Base-by-base conservation (phyloP, 2,329 filamentous ascomycete species). In the Colletotrichum liaoningense region DNA sequence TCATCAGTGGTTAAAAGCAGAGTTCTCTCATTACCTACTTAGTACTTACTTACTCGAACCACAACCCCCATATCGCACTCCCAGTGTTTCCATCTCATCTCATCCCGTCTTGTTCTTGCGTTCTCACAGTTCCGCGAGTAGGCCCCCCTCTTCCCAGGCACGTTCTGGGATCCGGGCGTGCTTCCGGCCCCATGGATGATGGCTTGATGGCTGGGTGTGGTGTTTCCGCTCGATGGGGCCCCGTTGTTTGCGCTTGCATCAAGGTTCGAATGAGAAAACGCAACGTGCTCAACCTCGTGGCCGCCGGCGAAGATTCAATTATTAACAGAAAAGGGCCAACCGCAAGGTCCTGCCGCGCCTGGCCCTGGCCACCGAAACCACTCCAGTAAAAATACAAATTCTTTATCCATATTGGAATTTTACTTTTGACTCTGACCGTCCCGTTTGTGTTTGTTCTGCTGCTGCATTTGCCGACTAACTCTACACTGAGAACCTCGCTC, bases 221-320 rank as follows among this genome's bases (percentile, higher is more conserved):
- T 63, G 65, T 69, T 72, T 69, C 69, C 65, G 65, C 69, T 63
- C 58, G 69, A 72, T 63, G 69, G 66, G 26, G 38, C 65, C 70
- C 65, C 30, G 49, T 73, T 64, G 54, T 49, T 49, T 69, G 70
- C 56, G 58, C 66, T 70, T 70, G 70, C 70, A 72, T 72, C 70
- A 73, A 62, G 55, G 67, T 55, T 62, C 67, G 55, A 62, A 46
- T 42, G 30, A 35, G 35, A 69, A 72, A 69, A 69, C 69, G 69
- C 69, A 72, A 69, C 69, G 30, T 72, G 59, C 58, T 69, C 64
- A 26, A 54, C 42, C 55, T 54, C 67, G 60, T 73, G 71, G 71
- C 71, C 70, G 70, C 67, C 67, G 70, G 70, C 66, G 60, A 70
- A 46, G 60, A 71, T 65, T 73, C 62, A 66, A 71, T 73, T 73